A percentile compares a stretch with the other conserved stretches of the same genome.
phyloP scores from a whole-genome alignment of 1,139 yeast species.

The Zygoascus sp. region DNA sequence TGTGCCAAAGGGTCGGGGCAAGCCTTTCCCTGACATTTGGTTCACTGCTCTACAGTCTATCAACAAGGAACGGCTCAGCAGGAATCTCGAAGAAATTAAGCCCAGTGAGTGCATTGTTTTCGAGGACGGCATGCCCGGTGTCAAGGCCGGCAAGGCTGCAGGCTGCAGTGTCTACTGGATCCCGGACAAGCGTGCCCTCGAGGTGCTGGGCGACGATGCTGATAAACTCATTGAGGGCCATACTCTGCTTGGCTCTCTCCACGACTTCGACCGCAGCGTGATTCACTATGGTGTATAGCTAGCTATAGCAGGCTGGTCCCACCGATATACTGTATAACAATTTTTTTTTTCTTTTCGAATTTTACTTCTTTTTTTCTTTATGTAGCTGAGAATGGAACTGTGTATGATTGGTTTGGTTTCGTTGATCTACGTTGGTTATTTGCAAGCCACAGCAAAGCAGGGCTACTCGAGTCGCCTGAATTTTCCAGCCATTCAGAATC shows the following conservation, averaged over 20 bases:
- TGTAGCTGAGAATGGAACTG: no score
- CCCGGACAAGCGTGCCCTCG: conserved; percentile 70
- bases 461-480: no score
- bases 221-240: conserved; percentile 49
- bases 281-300: not conserved
- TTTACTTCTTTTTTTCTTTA: no score
- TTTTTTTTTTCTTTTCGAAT: no score
- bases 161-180: conserved; percentile 90
- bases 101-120: conserved; percentile 82
- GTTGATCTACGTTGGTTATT: no score
- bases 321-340: not conserved
- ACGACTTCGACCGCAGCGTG: conserved; percentile 45
- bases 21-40: conserved; percentile 94
- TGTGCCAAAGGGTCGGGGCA: conserved; percentile 79
- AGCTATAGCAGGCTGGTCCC: not conserved
- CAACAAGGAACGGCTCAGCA: conserved; percentile 43
- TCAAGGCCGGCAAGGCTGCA: conserved; percentile 73
- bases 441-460: no score
- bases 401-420: no score
- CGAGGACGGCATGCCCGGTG: conserved; percentile 94
- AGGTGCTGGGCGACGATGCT: conserved; percentile 43
- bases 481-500: no score
- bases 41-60: conserved; percentile 66
- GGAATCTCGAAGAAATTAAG: conserved; percentile 43
- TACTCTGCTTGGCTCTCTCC: conserved; percentile 49